Evolutionary conservation across 371 early-diverging fungal genomes (phyloP).

Genomic region (Mortierella sp.): DNA sequence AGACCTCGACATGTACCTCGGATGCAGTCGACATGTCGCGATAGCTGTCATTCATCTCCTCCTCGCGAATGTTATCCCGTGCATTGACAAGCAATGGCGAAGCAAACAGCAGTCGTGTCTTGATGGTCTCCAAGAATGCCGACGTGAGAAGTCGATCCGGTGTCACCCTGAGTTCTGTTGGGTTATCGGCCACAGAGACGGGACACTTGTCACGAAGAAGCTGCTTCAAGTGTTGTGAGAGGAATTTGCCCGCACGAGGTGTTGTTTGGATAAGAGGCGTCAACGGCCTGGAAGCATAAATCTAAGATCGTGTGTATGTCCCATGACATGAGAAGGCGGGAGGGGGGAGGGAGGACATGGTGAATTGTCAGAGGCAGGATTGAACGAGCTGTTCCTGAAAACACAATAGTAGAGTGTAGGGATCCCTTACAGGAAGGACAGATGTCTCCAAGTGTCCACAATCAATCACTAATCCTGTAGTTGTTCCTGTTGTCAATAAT

Average conservation of each 20-base stretch:
- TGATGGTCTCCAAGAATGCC: constrained; percentile 77
- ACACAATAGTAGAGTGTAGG: not conserved
- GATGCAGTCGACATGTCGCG: constrained; percentile 67
- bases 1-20: constrained; percentile 59
- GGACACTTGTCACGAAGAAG: constrained; percentile 61
- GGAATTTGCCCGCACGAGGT: constrained; percentile 77
- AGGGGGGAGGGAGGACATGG: not conserved
- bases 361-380: not conserved
- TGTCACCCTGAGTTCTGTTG: constrained; percentile 61
- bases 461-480: constrained; percentile 87
- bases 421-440: constrained; percentile 77
- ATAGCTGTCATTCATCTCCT: constrained; percentile 63
- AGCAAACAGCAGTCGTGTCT: constrained; percentile 75
- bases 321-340: not conserved
- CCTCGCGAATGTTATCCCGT: constrained; percentile 41
- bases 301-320: constrained; percentile 55
- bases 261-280: constrained; percentile 73
- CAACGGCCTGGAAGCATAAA: constrained; percentile 82
- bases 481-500: constrained; percentile 80
- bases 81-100: constrained; percentile 60
- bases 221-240: constrained; percentile 67
- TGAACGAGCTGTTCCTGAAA: no score
- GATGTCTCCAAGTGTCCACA: constrained; percentile 83
- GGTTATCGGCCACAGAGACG: constrained; percentile 43
- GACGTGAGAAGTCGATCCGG: constrained; percentile 56